A percentile compares a stretch with the other conserved stretches of the same genome.
Evolutionary conservation across 345 rosid species (phyloP).

Genomic region (Hibiscus syriacus): DNA sequence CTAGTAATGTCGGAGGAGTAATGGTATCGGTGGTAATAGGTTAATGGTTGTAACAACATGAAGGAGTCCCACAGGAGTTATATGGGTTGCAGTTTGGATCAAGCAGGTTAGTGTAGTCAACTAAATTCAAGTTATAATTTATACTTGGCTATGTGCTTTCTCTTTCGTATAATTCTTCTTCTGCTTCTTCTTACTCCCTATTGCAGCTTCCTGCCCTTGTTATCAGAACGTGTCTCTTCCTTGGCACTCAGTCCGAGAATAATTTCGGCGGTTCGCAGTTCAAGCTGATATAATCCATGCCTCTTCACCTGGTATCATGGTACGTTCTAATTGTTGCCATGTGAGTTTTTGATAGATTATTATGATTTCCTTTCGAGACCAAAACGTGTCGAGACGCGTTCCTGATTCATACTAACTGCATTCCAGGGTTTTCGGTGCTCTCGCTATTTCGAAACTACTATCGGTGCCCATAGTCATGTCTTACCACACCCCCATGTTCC

Average conservation of each 20-base stretch:
- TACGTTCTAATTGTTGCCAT: slow-evolving; percentile 14
- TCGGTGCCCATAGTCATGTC: slow-evolving; percentile 96
- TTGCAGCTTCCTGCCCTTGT: slow-evolving; percentile 79
- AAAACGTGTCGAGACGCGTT: too few relatives aligned
- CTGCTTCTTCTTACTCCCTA: too few relatives aligned
- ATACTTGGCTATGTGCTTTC: not conserved
- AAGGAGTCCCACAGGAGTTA: slow-evolving; percentile 93
- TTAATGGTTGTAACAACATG: slow-evolving; percentile 93
- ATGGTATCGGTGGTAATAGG: slow-evolving; percentile 33
- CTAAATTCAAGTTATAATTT: not conserved
- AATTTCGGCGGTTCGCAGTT: slow-evolving; percentile 88
- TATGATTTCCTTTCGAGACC: too few relatives aligned
- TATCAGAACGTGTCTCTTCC: slow-evolving; percentile 96
- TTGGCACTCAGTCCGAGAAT: slow-evolving; percentile 97
- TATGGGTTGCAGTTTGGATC: slow-evolving; percentile 96
- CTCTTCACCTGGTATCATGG: slow-evolving; percentile 98
- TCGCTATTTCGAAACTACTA: slow-evolving; percentile 71
- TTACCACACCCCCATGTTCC: slow-evolving; percentile 98
- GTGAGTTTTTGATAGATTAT: slow-evolving; percentile 2
- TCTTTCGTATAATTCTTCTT: too few relatives aligned
- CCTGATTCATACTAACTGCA: slow-evolving; percentile 16
- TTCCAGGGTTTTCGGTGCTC: slow-evolving; percentile 92
- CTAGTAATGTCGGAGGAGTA: not conserved
- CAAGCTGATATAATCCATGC: slow-evolving; percentile 99
- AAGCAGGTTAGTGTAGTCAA: slow-evolving; percentile 46